These are phyloP conservation scores for Chloropicon primus DNA, from an alignment of 139 green algal species.

Conservation along the genomic window DNA sequence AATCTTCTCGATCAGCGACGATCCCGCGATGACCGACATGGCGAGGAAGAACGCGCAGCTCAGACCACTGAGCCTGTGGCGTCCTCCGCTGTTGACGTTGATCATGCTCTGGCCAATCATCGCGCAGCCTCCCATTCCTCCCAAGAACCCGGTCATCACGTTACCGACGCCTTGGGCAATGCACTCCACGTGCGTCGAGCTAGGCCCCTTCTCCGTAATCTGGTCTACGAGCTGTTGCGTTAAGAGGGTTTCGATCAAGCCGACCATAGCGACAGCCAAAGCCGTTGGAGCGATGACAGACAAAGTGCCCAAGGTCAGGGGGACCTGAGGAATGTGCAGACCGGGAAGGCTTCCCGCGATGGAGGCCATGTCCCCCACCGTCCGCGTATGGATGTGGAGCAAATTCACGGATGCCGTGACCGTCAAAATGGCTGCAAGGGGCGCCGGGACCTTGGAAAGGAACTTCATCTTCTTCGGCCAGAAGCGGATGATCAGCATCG, in stretches of 20 bases:
- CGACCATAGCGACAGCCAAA: constrained; percentile 14
- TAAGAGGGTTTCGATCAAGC: constrained; percentile 21
- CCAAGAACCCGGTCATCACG: constrained; percentile 10
- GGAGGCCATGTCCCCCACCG: constrained; percentile 2
- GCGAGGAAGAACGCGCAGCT: constrained; percentile 10
- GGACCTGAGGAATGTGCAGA: constrained; percentile 16
- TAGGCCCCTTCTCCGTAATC: constrained; percentile 7
- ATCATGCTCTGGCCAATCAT: constrained; percentile 24
- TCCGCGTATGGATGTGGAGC: neutral
- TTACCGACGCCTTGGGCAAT: constrained; percentile 16
- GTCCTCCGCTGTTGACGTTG: constrained; percentile 15
- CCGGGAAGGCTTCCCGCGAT: constrained; percentile 11
- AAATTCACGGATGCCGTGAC: constrained; percentile 2
- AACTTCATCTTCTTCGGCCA: neutral
- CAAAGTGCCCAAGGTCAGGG: constrained; percentile 10
- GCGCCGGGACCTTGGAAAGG: constrained; percentile 5
- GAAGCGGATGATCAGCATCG: constrained; percentile 18
- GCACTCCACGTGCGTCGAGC: neutral
- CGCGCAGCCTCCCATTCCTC: constrained; percentile 21
- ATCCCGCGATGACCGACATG: neutral
- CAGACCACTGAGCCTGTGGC: constrained; percentile 7
- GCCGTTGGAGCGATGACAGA: constrained; percentile 11
- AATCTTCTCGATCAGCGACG: constrained; percentile 9
- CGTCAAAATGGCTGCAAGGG: constrained; percentile 13
- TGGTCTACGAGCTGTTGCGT: constrained; percentile 22